Evolutionary conservation across 768 basidiomycete genomes (phyloP).

Genomic region (Filobasidium floriforme): DNA sequence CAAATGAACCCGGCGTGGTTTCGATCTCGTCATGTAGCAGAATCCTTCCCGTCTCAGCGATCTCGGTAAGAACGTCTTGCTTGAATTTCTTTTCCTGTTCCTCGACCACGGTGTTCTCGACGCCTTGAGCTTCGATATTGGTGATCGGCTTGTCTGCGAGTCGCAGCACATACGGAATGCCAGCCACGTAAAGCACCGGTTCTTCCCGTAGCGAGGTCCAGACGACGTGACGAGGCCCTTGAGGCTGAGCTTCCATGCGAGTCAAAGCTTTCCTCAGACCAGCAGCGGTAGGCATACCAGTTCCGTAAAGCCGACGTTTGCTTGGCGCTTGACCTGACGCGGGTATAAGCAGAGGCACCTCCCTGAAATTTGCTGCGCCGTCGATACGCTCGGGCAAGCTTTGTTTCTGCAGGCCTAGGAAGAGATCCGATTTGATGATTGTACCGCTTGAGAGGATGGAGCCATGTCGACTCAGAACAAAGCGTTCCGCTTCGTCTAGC

Average conservation of each 20-base stretch:
- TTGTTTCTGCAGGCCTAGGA: slow-evolving; percentile 73
- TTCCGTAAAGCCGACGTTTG: slow-evolving; percentile 55
- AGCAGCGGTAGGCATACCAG: slow-evolving; percentile 26
- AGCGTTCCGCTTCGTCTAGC: slow-evolving; percentile 81
- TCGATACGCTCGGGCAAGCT: slow-evolving; percentile 90
- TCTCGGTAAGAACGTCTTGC: slow-evolving; percentile 74
- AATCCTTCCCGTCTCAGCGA: slow-evolving; percentile 66
- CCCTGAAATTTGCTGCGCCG: slow-evolving; percentile 87
- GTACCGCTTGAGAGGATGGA: slow-evolving; percentile 59
- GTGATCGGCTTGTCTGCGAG: slow-evolving; percentile 78
- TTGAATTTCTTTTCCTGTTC: slow-evolving; percentile 83
- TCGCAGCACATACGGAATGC: slow-evolving; percentile 53
- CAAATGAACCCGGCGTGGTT: slow-evolving; percentile 78
- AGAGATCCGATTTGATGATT: slow-evolving; percentile 64
- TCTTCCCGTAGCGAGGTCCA: slow-evolving; percentile 98
- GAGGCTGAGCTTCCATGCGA: slow-evolving; percentile 70
- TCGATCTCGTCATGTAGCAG: slow-evolving; percentile 93
- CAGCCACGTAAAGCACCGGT: slow-evolving; percentile 83
- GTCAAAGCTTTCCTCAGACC: slow-evolving; percentile 71
- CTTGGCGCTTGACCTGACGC: slow-evolving; percentile 29
- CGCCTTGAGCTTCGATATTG: slow-evolving; percentile 93
- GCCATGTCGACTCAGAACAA: slow-evolving; percentile 77
- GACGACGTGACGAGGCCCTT: slow-evolving; percentile 65
- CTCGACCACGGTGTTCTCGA: slow-evolving; percentile 83
- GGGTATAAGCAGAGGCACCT: slow-evolving; percentile 54